Evolutionary conservation across 306 rosid genomes (phyloP).

Genomic region (Coriaria nepalensis): DNA sequence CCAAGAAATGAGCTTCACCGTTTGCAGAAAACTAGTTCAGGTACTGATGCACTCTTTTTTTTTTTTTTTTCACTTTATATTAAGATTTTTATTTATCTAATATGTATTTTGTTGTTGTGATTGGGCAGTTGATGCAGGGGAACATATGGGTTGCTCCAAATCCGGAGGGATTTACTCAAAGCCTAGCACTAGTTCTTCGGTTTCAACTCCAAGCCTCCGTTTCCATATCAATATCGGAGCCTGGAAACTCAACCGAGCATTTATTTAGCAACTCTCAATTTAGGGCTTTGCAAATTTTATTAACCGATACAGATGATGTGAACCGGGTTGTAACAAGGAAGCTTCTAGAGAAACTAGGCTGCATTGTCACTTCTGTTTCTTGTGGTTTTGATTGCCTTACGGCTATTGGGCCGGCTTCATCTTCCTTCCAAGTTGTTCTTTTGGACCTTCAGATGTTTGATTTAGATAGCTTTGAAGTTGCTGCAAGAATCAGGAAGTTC

Average conservation of each 20-base stretch:
- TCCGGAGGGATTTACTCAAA: constrained; percentile 64
- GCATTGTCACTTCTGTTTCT: constrained; percentile 58
- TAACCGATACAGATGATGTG: constrained; percentile 75
- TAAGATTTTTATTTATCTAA: constrained; percentile 1
- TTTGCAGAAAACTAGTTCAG: constrained; percentile 89
- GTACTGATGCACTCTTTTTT: constrained; percentile 16
- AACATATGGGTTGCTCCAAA: constrained; percentile 67
- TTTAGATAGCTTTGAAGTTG: constrained; percentile 78
- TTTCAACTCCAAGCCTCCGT: constrained; percentile 67
- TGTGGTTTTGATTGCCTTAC: constrained; percentile 86
- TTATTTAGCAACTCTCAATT: constrained; percentile 52
- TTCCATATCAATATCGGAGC: constrained; percentile 36
- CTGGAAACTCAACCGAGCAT: neutral
- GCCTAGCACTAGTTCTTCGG: constrained; percentile 79
- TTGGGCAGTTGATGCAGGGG: constrained; percentile 90
- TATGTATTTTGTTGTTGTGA: constrained; percentile 4
- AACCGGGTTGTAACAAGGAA: constrained; percentile 79
- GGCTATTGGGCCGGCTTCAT: constrained; percentile 43
- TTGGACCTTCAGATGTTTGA: constrained; percentile 84
- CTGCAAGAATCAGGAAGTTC: constrained; percentile 57
- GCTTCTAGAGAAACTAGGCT: constrained; percentile 90
- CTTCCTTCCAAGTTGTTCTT: constrained; percentile 54
- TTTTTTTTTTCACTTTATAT: neutral
- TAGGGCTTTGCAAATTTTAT: constrained; percentile 59
- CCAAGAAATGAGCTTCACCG: constrained; percentile 75